Percentiles rank a stretch among this genome's conserved stretches.
phyloP scores from a whole-genome alignment of 2,329 filamentous ascomycete genomes.

The Curvularia eragrostidis region DNA sequence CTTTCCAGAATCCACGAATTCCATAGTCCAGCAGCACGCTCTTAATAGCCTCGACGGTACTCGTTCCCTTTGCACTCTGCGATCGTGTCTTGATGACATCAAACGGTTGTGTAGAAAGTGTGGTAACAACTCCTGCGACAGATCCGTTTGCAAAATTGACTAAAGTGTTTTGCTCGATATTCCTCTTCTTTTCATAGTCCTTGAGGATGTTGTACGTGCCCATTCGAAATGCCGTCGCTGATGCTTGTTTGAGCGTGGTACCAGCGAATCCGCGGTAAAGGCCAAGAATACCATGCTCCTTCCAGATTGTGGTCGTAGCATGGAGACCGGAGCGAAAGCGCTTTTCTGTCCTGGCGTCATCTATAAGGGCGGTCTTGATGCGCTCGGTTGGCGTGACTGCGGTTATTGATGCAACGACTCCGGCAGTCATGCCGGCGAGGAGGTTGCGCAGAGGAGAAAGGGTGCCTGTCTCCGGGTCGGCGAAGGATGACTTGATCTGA shows the following conservation, averaged over 20 bases:
- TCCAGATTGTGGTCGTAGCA: conserved; percentile 58
- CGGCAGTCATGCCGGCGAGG: conserved; percentile 69
- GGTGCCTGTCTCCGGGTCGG: conserved; percentile 62
- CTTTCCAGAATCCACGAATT: conserved; percentile 68
- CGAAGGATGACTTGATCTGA: conserved; percentile 65
- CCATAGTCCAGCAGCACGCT: conserved; percentile 65
- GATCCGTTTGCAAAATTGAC: conserved; percentile 69
- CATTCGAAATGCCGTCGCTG: conserved; percentile 67
- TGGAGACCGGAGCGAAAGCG: conserved; percentile 61
- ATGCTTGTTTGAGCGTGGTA: conserved; percentile 68
- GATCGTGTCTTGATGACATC: conserved; percentile 69
- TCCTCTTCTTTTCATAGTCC: conserved; percentile 59
- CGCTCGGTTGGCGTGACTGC: conserved; percentile 73
- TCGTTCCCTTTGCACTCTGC: conserved; percentile 65
- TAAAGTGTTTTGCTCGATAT: conserved; percentile 58
- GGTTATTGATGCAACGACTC: conserved; percentile 66
- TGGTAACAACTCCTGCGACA: conserved; percentile 66
- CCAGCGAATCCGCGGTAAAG: conserved; percentile 66
- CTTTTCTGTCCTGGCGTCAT: conserved; percentile 61
- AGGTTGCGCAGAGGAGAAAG: conserved; percentile 64
- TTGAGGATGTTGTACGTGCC: conserved; percentile 70
- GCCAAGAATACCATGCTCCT: conserved; percentile 61
- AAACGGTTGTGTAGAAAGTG: conserved; percentile 66
- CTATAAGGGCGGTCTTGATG: conserved; percentile 72
- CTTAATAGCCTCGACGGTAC: conserved; percentile 63